These are phyloP conservation scores for Phytophthora kernoviae DNA, from an alignment of 352 stramenopile genomes.

Conservation along the genomic window DNA sequence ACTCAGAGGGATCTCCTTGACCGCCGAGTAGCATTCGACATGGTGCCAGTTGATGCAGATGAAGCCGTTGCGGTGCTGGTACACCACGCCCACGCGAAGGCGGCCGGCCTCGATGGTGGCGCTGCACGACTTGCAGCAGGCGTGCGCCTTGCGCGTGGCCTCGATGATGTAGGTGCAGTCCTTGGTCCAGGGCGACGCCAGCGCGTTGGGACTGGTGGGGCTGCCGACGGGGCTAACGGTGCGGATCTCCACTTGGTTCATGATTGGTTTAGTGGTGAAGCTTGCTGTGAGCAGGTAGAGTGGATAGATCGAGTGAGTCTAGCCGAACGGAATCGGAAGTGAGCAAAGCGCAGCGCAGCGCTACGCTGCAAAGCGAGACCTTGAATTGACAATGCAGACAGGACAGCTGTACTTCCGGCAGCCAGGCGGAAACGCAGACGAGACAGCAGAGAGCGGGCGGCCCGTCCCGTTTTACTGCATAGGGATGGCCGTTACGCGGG, in stretches of 20 bases:
- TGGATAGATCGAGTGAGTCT: too few species aligned
- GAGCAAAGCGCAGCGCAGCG: constrained; percentile 9
- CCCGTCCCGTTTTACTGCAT: too few species aligned
- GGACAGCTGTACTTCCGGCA: constrained; percentile 13
- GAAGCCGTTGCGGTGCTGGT: constrained; percentile 82
- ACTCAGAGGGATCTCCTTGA: constrained; percentile 58
- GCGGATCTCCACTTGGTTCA: constrained; percentile 36
- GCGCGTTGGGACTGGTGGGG: constrained; percentile 34
- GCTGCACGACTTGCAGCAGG: constrained; percentile 81
- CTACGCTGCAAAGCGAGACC: not conserved
- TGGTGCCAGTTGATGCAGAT: constrained; percentile 89
- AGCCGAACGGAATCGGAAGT: constrained; percentile 27
- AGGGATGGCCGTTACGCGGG: too few species aligned
- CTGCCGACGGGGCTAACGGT: constrained; percentile 32
- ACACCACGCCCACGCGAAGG: constrained; percentile 79
- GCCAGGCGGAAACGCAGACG: constrained; percentile 5
- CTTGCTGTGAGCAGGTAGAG: constrained; percentile 1
- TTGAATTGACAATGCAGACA: constrained; percentile 12
- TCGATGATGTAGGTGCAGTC: constrained; percentile 85
- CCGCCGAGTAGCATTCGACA: constrained; percentile 75
- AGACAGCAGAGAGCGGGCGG: too few species aligned
- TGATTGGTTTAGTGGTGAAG: constrained; percentile 3
- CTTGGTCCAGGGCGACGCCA: constrained; percentile 73
- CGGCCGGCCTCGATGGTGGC: constrained; percentile 64
- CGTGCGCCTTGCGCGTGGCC: constrained; percentile 63